phyloP scores from a whole-genome alignment of 805 yeast genomes.

The Candida morakotiae region DNA sequence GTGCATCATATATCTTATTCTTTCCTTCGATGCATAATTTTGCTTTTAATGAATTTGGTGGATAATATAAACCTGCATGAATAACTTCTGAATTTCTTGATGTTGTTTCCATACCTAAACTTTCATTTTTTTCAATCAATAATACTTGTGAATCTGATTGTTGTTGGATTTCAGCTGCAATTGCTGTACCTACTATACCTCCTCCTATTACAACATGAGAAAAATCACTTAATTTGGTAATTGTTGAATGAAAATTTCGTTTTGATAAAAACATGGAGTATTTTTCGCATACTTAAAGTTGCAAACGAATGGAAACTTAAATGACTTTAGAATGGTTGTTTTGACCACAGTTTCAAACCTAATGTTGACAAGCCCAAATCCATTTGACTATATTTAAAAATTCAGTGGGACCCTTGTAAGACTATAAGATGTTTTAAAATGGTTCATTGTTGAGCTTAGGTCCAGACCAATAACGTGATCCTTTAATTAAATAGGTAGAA shows the following conservation, averaged over 20 bases:
- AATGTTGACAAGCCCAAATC: too few relatives aligned
- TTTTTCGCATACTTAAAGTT: too few relatives aligned
- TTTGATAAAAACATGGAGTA: background rate
- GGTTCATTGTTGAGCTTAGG: too few relatives aligned
- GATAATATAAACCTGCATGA: conserved; percentile 87
- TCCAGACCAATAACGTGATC: too few relatives aligned
- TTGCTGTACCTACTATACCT: conserved; percentile 79
- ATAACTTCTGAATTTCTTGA: conserved; percentile 91
- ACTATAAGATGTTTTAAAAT: too few relatives aligned
- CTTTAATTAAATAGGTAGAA: too few relatives aligned
- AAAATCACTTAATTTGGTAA: conserved; percentile 37
- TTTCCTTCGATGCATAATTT: conserved; percentile 74
- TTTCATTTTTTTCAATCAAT: conserved; percentile 63
- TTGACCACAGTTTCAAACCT: too few relatives aligned
- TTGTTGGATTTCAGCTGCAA: conserved; percentile 63
- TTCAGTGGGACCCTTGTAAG: too few relatives aligned
- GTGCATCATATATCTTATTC: conserved; percentile 56
- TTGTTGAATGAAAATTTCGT: conserved; percentile 4
- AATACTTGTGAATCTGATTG: conserved; percentile 48
- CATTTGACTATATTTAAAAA: too few relatives aligned
- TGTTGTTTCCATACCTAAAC: conserved; percentile 76
- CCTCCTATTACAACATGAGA: conserved; percentile 79
- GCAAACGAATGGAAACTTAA: too few relatives aligned
- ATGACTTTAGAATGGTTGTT: too few relatives aligned
- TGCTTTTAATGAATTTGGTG: conserved; percentile 62